Percentiles rank a stretch among this genome's conserved stretches.
Conservation (phyloP, 495 filamentous ascomycete genomes). For the Penicillium turbatum region DNA sequence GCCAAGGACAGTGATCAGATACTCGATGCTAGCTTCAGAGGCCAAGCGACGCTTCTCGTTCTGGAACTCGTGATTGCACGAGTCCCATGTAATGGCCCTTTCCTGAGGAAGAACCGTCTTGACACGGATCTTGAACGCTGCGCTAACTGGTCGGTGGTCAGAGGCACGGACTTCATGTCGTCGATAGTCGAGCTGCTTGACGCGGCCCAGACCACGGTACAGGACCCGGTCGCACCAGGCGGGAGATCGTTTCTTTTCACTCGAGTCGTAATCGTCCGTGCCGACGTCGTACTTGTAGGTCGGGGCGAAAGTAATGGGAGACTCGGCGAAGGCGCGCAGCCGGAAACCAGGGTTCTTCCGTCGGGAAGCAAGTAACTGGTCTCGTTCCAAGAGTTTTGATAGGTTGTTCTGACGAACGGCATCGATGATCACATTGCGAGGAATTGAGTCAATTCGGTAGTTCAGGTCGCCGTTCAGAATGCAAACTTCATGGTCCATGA, state of each 20-base stretch:
- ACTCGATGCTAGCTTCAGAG: conserved; percentile 57
- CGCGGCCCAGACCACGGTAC: conserved; percentile 74
- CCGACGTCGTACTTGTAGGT: conserved; percentile 99
- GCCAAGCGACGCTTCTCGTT: conserved; percentile 59
- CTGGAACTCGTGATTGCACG: conserved; percentile 68
- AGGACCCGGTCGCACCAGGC: conserved; percentile 96
- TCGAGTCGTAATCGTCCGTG: conserved; percentile 87
- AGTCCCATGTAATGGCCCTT: conserved; percentile 61
- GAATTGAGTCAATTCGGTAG: conserved; percentile 97
- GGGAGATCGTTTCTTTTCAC: conserved; percentile 91
- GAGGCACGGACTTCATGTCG: conserved; percentile 85
- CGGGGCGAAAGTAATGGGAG: conserved; percentile 82
- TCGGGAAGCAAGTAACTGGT: conserved; percentile 82
- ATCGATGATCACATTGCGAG: conserved; percentile 82
- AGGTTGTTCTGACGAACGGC: conserved; percentile 77
- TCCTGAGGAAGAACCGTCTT: conserved; percentile 70
- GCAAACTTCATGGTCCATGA: conserved; percentile 95
- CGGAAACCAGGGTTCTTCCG: conserved; percentile 85
- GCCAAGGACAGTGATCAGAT: conserved; percentile 50
- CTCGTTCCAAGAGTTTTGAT: conserved; percentile 85
- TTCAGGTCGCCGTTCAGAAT: conserved; percentile 95
- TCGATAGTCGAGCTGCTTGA: conserved; percentile 82
- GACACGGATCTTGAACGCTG: conserved; percentile 70
- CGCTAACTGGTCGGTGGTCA: conserved; percentile 91
- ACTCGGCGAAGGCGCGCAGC: conserved; percentile 79